Conservation (phyloP, 129 eudicot genomes). For the Solidago caesia region DNA sequence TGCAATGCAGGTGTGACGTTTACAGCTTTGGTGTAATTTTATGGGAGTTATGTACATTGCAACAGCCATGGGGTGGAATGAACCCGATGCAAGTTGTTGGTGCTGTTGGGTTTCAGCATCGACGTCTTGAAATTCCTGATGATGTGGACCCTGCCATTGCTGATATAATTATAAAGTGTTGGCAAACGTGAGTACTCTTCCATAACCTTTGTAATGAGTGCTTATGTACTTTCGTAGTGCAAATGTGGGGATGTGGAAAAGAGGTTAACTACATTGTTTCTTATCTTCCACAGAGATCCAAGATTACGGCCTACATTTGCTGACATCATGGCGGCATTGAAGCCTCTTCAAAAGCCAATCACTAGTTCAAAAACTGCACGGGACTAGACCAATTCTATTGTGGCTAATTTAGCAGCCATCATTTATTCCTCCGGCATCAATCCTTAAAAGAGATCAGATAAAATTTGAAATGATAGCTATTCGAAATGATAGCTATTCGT, state of each 20-base stretch:
- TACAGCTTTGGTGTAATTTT: conserved; percentile 87
- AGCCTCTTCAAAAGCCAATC: conserved; percentile 81
- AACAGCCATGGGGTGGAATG: conserved; percentile 97
- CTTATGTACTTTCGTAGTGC: not conserved
- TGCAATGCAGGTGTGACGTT: conserved; percentile 71
- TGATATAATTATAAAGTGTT: conserved; percentile 66
- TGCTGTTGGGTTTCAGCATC: conserved; percentile 97
- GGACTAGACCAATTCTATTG: conserved; percentile 27
- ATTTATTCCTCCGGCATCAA: conserved; percentile 4
- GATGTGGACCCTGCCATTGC: conserved; percentile 72
- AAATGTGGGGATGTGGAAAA: not conserved
- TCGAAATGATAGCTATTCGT: not conserved
- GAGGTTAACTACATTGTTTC: not conserved
- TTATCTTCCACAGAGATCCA: conserved; percentile 58
- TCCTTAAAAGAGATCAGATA: not conserved
- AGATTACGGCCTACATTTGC: conserved; percentile 82
- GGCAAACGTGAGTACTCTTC: conserved; percentile 78
- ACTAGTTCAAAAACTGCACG: conserved; percentile 46
- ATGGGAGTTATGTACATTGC: conserved; percentile 93
- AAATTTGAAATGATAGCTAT: conserved; percentile 26
- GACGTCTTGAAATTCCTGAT: conserved; percentile 87
- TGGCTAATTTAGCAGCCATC: conserved; percentile 7
- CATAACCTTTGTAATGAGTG: not conserved
- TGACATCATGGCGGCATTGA: conserved; percentile 84
- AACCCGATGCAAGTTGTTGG: conserved; percentile 99